phyloP scores from a whole-genome alignment of 192 early-diverging fungal species.

The Rhizophagus sp. region DNA sequence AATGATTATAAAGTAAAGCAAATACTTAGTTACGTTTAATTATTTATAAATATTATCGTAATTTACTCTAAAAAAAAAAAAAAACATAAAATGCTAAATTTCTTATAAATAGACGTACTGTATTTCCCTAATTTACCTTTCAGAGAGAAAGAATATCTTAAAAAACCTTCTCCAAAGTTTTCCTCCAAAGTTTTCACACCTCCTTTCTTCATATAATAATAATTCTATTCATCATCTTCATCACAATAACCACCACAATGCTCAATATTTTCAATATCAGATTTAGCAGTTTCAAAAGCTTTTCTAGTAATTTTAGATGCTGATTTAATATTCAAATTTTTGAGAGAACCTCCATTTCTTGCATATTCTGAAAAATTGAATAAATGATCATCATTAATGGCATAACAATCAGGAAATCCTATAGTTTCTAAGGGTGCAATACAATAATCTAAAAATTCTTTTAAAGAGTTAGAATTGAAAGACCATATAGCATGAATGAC shows the following conservation, averaged over 20 bases:
- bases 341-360: not conserved
- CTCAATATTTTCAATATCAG: not conserved
- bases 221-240: no score
- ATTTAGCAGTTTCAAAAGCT: not conserved
- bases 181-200: no score
- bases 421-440: not conserved
- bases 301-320: conserved; percentile 9
- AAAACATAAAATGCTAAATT: no score
- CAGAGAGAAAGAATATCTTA: no score
- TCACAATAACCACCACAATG: not conserved
- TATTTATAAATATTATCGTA: no score
- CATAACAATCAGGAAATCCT: conserved; percentile 4
- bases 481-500: conserved; percentile 12
- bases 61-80: no score
- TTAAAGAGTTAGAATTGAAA: not conserved
- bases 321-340: conserved; percentile 6
- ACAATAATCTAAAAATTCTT: conserved; percentile 5
- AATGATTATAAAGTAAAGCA: no score
- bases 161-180: no score
- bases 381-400: conserved; percentile 17
- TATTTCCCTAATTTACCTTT: no score
- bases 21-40: no score
- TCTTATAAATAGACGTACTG: no score
- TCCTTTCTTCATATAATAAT: no score
- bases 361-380: not conserved